Conservation (phyloP, 129 eudicot species). For the Calendula officinalis region DNA sequence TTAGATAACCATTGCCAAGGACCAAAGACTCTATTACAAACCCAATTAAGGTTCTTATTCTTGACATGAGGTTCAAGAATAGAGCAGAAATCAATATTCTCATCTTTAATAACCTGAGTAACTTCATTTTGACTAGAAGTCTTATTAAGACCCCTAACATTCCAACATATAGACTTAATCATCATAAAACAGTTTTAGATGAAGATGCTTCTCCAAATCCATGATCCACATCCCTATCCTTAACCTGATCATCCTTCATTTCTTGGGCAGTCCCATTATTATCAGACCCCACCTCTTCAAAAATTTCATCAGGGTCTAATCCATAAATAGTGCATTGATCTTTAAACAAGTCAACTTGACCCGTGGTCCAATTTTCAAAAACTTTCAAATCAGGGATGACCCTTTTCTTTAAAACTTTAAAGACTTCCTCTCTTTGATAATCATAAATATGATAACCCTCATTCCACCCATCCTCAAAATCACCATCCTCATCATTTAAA, state of each 20-base stretch:
- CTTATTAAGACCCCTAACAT: neutral
- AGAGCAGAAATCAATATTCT: neutral
- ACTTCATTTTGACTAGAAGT: neutral
- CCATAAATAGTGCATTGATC: neutral
- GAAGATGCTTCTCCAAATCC: too few species aligned
- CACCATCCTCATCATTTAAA: neutral
- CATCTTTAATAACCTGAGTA: neutral
- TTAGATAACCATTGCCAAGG: neutral
- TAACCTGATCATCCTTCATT: too few species aligned
- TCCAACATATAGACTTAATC: neutral
- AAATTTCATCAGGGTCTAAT: neutral
- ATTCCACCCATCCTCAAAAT: neutral
- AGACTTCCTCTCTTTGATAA: neutral
- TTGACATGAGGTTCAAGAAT: neutral
- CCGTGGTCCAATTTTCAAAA: neutral
- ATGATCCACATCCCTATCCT: too few species aligned
- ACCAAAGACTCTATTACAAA: neutral
- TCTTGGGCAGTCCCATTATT: too few species aligned
- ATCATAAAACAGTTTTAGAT: too few species aligned
- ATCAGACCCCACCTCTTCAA: neutral
- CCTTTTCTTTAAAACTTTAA: neutral
- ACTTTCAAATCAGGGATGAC: neutral
- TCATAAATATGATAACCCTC: neutral
- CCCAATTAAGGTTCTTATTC: neutral
- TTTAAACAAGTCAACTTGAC: neutral